phyloP scores from a whole-genome alignment of 1,284 basidiomycete genomes.

The Microbotryum saponariae region DNA sequence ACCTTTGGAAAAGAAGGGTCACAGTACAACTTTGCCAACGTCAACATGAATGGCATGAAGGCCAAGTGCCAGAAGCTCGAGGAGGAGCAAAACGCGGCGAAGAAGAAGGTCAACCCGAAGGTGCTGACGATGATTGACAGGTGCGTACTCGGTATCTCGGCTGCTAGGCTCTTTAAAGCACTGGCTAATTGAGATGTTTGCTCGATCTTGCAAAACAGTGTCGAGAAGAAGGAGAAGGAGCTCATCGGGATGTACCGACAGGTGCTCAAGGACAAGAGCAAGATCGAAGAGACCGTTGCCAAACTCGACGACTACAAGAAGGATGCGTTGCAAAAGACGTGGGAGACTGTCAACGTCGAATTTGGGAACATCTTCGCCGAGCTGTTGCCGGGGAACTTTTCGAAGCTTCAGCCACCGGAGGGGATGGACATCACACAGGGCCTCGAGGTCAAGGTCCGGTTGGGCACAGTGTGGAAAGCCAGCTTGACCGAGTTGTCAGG shows the following conservation, averaged over 20 bases:
- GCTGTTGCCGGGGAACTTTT: constrained; percentile 91
- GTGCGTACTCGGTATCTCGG: constrained; percentile 46
- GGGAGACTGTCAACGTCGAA: constrained; percentile 90
- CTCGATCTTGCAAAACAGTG: constrained; percentile 48
- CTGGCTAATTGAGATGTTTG: background rate
- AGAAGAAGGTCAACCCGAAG: constrained; percentile 92
- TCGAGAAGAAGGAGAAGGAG: constrained; percentile 85
- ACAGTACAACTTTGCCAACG: constrained; percentile 72
- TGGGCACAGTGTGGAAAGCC: constrained; percentile 95
- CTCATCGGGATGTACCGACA: constrained; percentile 82
- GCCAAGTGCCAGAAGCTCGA: constrained; percentile 69
- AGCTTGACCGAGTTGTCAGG: constrained; percentile 93
- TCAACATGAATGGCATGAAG: constrained; percentile 59
- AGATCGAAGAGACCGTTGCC: constrained; percentile 90
- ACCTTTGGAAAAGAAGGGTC: constrained; percentile 74
- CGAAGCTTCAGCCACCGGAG: constrained; percentile 88
- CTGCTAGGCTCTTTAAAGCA: background rate
- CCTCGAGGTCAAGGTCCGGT: constrained; percentile 90
- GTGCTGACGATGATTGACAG: constrained; percentile 94
- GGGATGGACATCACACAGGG: constrained; percentile 88
- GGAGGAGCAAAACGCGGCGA: constrained; percentile 73
- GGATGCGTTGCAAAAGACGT: constrained; percentile 86
- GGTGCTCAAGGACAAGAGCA: constrained; percentile 87
- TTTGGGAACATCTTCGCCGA: constrained; percentile 97
- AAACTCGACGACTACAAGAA: constrained; percentile 91